A percentile compares a stretch with the other conserved stretches of the same genome.
Evolutionary conservation across 2,329 filamentous ascomycete species (phyloP).

Genomic region (Triangularia verruculosa): DNA sequence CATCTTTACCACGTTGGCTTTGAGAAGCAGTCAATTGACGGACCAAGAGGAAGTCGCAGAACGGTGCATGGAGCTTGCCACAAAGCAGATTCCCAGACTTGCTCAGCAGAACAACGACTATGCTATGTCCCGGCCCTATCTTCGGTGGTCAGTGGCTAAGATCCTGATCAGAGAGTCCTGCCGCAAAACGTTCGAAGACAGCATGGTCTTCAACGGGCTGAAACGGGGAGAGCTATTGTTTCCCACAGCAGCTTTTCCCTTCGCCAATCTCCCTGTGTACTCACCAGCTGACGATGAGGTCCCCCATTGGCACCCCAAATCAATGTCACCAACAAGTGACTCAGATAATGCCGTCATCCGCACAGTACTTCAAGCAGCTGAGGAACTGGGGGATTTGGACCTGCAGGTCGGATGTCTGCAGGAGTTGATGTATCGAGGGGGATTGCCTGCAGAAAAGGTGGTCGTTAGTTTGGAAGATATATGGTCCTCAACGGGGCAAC

Average conservation of each 20-base stretch:
- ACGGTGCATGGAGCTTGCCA: neutral
- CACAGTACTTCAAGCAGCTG: neutral
- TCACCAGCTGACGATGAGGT: neutral
- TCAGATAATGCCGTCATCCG: neutral
- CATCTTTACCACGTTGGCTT: neutral
- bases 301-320: neutral
- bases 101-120: neutral
- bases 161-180: neutral
- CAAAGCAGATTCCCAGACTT: neutral
- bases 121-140: neutral
- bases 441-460: neutral
- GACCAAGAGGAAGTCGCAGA: neutral
- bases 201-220: neutral
- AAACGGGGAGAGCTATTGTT: neutral
- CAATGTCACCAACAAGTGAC: neutral
- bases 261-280: neutral
- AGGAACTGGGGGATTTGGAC: neutral
- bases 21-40: neutral
- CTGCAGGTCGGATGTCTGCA: neutral
- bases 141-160: neutral
- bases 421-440: neutral
- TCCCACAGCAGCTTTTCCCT: neutral
- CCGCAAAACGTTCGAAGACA: neutral
- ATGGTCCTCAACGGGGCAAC: neutral
- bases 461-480: neutral